Evolutionary conservation across 805 yeast species (phyloP).

Genomic region (Wickerhamiella vanderwaltii): DNA sequence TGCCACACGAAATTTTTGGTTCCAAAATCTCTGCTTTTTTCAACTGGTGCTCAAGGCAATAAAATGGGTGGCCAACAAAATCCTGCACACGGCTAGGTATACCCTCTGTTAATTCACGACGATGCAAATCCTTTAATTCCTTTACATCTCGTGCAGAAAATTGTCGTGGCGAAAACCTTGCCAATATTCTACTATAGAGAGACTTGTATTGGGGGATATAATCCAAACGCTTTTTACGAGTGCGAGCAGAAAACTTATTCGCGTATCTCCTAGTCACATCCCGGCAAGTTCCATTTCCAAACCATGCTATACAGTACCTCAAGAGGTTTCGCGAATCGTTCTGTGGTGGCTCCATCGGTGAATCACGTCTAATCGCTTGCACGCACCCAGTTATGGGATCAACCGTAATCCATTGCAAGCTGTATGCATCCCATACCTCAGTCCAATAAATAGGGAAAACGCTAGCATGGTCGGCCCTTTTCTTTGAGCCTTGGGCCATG

Average conservation of each 20-base stretch:
- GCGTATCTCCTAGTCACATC: slow-evolving; percentile 85
- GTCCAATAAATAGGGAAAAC: slow-evolving; percentile 77
- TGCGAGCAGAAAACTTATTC: slow-evolving; percentile 55
- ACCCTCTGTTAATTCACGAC: slow-evolving; percentile 61
- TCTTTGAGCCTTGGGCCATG: slow-evolving; percentile 29
- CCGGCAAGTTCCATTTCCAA: slow-evolving; percentile 46
- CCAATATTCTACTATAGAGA: slow-evolving; percentile 49
- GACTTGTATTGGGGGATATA: slow-evolving; percentile 32
- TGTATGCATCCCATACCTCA: slow-evolving; percentile 77
- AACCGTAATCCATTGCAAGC: slow-evolving; percentile 67
- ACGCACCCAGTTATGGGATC: slow-evolving; percentile 62
- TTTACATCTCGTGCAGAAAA: slow-evolving; percentile 27
- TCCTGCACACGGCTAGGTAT: slow-evolving; percentile 78
- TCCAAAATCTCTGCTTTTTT: slow-evolving; percentile 58
- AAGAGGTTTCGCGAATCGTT: slow-evolving; percentile 46
- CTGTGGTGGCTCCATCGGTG: slow-evolving; percentile 62
- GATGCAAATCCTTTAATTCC: slow-evolving; percentile 50
- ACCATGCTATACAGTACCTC: slow-evolving; percentile 69
- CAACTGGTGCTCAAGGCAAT: slow-evolving; percentile 66
- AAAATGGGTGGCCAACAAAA: slow-evolving; percentile 76
- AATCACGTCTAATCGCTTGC: slow-evolving; percentile 47
- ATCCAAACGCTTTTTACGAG: slow-evolving; percentile 60
- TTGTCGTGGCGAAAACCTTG: slow-evolving; percentile 22
- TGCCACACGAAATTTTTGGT: slow-evolving; percentile 60
- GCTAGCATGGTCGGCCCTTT: slow-evolving; percentile 13